Conservation (phyloP, 208 protist species). For the Trypanosoma platydactyli region DNA sequence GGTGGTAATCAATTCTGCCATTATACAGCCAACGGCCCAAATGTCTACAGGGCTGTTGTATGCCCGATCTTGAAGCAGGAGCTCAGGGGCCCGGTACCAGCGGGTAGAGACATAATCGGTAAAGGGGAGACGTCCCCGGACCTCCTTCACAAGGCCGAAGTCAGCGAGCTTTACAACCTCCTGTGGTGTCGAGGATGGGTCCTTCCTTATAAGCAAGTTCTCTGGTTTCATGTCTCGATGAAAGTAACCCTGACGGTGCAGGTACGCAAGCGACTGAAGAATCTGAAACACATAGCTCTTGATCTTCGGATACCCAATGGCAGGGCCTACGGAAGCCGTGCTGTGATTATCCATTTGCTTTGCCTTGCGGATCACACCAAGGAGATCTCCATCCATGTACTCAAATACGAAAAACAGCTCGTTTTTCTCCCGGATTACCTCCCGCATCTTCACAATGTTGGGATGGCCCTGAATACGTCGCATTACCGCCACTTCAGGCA, state of each 20-base stretch:
- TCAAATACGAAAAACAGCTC: conserved; percentile 98
- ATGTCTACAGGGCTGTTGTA: conserved; percentile 96
- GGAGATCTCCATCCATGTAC: conserved; percentile 96
- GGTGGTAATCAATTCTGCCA: conserved; percentile 97
- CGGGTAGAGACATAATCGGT: conserved; percentile 97
- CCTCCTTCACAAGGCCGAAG: conserved; percentile 83
- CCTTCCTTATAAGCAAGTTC: conserved; percentile 92
- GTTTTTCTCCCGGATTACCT: conserved; percentile 97
- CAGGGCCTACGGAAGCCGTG: conserved; percentile 27
- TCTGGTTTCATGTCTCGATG: conserved; percentile 98
- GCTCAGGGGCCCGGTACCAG: conserved; percentile 99
- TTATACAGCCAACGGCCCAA: conserved; percentile 96
- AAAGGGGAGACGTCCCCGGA: conserved; percentile 66
- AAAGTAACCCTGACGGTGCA: conserved; percentile 97
- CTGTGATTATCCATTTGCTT: conserved; percentile 59
- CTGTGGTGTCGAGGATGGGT: conserved; percentile 27
- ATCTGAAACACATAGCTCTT: conserved; percentile 91
- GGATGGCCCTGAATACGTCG: conserved; percentile 94
- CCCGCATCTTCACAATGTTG: conserved; percentile 97
- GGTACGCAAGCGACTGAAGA: conserved; percentile 93
- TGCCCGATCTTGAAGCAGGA: conserved; percentile 93
- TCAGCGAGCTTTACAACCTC: conserved; percentile 96
- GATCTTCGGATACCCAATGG: conserved; percentile 85
- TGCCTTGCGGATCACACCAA: conserved; percentile 93
- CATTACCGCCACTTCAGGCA: conserved; percentile 94